A percentile compares a stretch with the other conserved stretches of the same genome.
Conservation (phyloP, 345 rosid genomes). For the Eucalyptus viminalis region DNA sequence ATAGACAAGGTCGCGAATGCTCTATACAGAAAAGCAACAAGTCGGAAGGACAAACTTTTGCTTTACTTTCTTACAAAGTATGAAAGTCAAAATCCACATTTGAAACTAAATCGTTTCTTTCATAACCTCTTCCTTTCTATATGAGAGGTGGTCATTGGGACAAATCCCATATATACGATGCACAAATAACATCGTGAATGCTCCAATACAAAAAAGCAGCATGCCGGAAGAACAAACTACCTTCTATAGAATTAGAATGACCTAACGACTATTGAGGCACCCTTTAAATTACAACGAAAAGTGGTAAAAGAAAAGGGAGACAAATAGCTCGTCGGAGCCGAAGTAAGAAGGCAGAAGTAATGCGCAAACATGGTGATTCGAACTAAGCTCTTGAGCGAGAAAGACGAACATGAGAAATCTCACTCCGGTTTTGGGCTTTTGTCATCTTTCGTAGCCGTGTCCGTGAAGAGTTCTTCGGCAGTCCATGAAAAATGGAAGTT, state of each 20-base stretch:
- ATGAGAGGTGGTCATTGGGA: fast-evolving
- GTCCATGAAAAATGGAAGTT: neutral
- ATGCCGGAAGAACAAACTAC: fast-evolving
- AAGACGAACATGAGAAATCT: neutral
- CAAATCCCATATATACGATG: fast-evolving
- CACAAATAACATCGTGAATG: fast-evolving
- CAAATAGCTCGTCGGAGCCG: neutral
- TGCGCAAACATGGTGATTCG: neutral
- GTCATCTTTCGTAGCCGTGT: neutral
- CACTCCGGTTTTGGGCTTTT: neutral
- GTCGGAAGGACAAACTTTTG: no score
- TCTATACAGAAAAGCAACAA: no score
- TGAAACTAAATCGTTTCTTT: no score
- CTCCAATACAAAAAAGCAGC: neutral
- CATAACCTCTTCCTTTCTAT: fast-evolving
- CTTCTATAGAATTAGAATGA: neutral
- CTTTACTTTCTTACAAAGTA: fast-evolving
- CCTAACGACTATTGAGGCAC: fast-evolving
- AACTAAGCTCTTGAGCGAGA: neutral
- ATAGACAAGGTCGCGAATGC: fast-evolving
- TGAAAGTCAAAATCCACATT: fast-evolving
- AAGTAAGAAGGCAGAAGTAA: neutral
- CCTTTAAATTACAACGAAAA: neutral
- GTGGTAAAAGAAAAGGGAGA: neutral
- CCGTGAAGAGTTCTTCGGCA: fast-evolving